Evolutionary conservation across 495 filamentous ascomycete species (phyloP), one percentile per base, ranked within the genome.

Genomic region (Penicillium lagena): DNA sequence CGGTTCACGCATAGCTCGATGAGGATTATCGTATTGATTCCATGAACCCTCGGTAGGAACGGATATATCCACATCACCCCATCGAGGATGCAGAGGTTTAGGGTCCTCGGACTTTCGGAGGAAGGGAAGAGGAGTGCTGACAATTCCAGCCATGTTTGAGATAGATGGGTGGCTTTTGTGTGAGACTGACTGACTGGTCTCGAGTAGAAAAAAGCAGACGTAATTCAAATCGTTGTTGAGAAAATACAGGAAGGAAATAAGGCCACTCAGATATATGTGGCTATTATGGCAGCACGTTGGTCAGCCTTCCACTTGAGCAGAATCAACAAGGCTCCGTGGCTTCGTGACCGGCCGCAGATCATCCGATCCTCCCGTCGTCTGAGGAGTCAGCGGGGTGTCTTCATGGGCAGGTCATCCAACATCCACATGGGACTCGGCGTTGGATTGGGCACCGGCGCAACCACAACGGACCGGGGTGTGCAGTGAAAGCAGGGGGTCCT

Each of bases 31-130:
- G 40, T 58, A 58, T 44, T 70, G 66, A 13, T 58, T 67, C 68
- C 66, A 72, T 40, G 66, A 63, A 4, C 65, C 66, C n/a, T 64
- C 59, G 27, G 66, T 66, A 4, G 63, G 70, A 7, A 64, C 63
- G 0, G 63, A 59, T 15, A 70, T 69, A 12, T 45, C 39, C 22
- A 63, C 59, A 41, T 72, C 67, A 9, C 68, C 70, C 64, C 63
- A 68, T 33, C 67, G 56, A 36, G 67, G 44, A 43, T 73, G 64
- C 8, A 71, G 59, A 12, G 57, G 60, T 14, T 54, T 62, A 8
- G 49, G 31, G 37, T 46, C 42, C 11, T 62, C 61, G 15, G 52
- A 43, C 29, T 58, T 60, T 42, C 66, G 66, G 35, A 71, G 60
- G 7, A 63, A 48, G 15, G 52, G 49, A 47, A 71, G 54, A 15